Base-by-base conservation (phyloP, 352 stramenopile species). In the Globisporangium nodosum region DNA sequence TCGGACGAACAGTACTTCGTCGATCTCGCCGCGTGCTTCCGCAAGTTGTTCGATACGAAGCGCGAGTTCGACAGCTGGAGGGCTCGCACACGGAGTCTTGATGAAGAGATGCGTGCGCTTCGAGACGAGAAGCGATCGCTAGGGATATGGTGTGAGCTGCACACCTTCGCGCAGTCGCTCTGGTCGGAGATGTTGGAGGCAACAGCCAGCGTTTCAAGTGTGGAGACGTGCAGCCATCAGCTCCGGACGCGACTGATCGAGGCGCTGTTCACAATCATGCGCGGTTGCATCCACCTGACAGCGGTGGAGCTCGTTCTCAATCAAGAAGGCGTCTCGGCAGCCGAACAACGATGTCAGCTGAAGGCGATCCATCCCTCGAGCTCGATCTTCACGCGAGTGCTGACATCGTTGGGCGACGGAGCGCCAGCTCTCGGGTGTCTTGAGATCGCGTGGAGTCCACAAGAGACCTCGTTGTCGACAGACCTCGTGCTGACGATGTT, bases 191-290 rank as follows among this genome's bases (percentile, higher is more conserved):
- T 49, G 13, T 2, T 60, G 12, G 20, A 30, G 6, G 5, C 45
- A 16, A 20, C 9, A 16, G 20, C 7, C 13, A 20, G 2, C 8
- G 27, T 20, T 15, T 8, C 48, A 49, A 47, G 24, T 18, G 3
- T 52, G 15, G 39, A 52, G 5, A 49, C 18, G 13, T 47, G 39
- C 11, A 52, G 43, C 12, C 9, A 15, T 16, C 49, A 24, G 2
- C 16, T 62, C 27, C 43, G n/a, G 20, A 49, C 20, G 13, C 56
- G 15, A 13, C 20, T 62, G 31, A n/a, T 18, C 45, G 40, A 47
- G 15, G 47, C 39, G 3, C n/a, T 56, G 35, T 49, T n/a, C 4
- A 24, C 42, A 11, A 45, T 54, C 48, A 27, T 54, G 46, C 58
- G 18, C 3, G 27, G 13, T 7, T 5, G 43, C 9, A 30, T 45